Conservation (phyloP, 805 yeast species). For the Kazachstania psychrophila region DNA sequence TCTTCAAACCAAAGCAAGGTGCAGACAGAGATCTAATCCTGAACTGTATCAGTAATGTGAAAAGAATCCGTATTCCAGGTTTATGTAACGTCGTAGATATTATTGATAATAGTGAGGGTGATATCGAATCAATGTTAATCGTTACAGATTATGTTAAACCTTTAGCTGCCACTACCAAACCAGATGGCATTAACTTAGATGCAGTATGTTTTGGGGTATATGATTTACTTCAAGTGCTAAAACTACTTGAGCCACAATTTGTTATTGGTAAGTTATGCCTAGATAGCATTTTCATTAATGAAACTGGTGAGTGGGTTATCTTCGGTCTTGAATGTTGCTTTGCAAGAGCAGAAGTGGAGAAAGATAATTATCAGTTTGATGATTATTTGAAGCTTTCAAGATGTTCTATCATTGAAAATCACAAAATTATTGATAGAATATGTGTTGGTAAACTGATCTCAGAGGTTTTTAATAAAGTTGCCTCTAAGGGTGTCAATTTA, state of each 20-base stretch:
- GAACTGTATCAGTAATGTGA: background rate
- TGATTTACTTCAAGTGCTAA: slow-evolving; percentile 20
- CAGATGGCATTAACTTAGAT: slow-evolving; percentile 8
- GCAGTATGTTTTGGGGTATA: slow-evolving; percentile 20
- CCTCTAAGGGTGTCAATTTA: slow-evolving; percentile 13
- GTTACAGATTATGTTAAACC: slow-evolving; percentile 4
- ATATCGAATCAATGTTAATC: background rate
- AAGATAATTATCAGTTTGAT: background rate
- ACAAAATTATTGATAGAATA: background rate
- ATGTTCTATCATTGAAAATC: no score
- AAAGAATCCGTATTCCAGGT: slow-evolving; percentile 2
- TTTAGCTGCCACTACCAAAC: slow-evolving; percentile 7
- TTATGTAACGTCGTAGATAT: slow-evolving; percentile 1
- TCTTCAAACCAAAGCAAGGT: slow-evolving; percentile 16
- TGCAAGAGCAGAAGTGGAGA: slow-evolving; percentile 22
- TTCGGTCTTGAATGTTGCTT: slow-evolving; percentile 61
- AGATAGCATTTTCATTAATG: slow-evolving; percentile 54
- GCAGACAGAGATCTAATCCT: background rate
- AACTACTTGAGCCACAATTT: slow-evolving; percentile 26
- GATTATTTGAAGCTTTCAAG: no score
- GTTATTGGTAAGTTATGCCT: slow-evolving; percentile 55
- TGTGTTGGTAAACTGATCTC: slow-evolving; percentile 27
- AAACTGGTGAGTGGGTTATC: slow-evolving; percentile 72
- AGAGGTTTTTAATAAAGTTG: slow-evolving; percentile 31
- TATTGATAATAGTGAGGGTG: background rate